A percentile compares a stretch with the other conserved stretches of the same genome.
These are phyloP conservation scores for Sarcomyxa edulis DNA, from an alignment of 768 basidiomycete genomes.

Conservation along the genomic window DNA sequence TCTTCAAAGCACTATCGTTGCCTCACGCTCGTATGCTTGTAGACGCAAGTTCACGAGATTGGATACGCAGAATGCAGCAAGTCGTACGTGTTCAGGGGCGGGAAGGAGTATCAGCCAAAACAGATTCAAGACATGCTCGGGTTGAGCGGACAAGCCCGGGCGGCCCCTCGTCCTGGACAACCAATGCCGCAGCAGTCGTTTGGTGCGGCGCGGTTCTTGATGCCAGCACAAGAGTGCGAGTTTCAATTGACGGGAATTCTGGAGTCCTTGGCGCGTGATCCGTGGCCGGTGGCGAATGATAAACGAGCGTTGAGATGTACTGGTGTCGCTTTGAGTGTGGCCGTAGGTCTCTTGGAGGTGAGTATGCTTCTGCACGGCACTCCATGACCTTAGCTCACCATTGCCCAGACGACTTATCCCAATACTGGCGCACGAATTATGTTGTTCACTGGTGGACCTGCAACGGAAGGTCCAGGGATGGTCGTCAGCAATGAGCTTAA, in stretches of 20 bases:
- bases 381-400: neutral
- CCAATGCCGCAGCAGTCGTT: constrained; percentile 75
- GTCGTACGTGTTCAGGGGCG: constrained; percentile 98
- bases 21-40: neutral
- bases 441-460: constrained; percentile 92
- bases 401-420: constrained; percentile 72
- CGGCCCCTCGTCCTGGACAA: constrained; percentile 83
- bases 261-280: constrained; percentile 82
- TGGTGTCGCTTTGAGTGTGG: constrained; percentile 90
- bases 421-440: constrained; percentile 96
- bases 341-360: constrained; percentile 87
- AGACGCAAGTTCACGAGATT: constrained; percentile 98
- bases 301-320: constrained; percentile 92
- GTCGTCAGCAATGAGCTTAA: constrained; percentile 93
- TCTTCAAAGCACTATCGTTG: constrained; percentile 1
- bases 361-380: too few relatives aligned
- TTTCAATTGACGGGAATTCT: constrained; percentile 94
- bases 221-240: constrained; percentile 90
- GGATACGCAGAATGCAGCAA: constrained; percentile 95
- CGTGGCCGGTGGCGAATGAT: constrained; percentile 97
- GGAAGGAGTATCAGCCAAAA: constrained; percentile 93
- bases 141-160: constrained; percentile 71
- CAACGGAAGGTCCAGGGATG: constrained; percentile 95
- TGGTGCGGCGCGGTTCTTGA: constrained; percentile 86
- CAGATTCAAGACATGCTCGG: constrained; percentile 99